Base-by-base conservation (phyloP, 163 green algal genomes). In the Trebouxia gelatinosa region DNA sequence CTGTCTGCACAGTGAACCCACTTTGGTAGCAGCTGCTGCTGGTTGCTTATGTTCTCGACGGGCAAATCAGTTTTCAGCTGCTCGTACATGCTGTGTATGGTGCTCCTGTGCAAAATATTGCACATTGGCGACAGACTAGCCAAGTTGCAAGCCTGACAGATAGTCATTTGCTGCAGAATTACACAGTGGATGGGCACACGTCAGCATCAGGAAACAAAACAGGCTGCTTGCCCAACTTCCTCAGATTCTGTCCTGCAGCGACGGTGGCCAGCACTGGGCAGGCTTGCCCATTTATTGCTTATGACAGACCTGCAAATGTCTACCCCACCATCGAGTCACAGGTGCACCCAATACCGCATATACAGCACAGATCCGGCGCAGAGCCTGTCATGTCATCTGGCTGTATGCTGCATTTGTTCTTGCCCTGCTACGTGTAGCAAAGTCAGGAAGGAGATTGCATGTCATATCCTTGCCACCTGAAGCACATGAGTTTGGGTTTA, bases 111-210 rank as follows among this genome's bases (percentile, higher is more conserved):
- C n/a, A n/a, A n/a, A n/a, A n/a, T n/a, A n/a, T n/a, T n/a, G n/a
- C n/a, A n/a, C n/a, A n/a, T n/a, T n/a, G n/a, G n/a, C n/a, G n/a
- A n/a, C n/a, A n/a, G n/a, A n/a, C n/a, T n/a, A n/a, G n/a, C n/a
- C n/a, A n/a, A n/a, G n/a, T n/a, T n/a, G n/a, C n/a, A n/a, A n/a
- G n/a, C n/a, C n/a, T n/a, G n/a, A n/a, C n/a, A n/a, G n/a, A n/a
- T n/a, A 80, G 77, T 46, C 43, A 54, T 13, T 54, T 54, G 11
- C 21, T 72, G 64, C 64, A 72, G 64, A 54, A 35, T n/a, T 26
- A 35, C 21, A 35, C 23, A 13, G 35, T 72, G 64, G 4, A n/a
- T 34, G 23, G 26, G 35, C 16, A 7, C 6, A 51, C 16, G 7
- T 21, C 35, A 29, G 37, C 26, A 35, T 35, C 64, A 72, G 37